Percentiles rank a stretch among this genome's conserved stretches.
phyloP scores from a whole-genome alignment of 352 stramenopile species.

The Globisporangium cystogenes region DNA sequence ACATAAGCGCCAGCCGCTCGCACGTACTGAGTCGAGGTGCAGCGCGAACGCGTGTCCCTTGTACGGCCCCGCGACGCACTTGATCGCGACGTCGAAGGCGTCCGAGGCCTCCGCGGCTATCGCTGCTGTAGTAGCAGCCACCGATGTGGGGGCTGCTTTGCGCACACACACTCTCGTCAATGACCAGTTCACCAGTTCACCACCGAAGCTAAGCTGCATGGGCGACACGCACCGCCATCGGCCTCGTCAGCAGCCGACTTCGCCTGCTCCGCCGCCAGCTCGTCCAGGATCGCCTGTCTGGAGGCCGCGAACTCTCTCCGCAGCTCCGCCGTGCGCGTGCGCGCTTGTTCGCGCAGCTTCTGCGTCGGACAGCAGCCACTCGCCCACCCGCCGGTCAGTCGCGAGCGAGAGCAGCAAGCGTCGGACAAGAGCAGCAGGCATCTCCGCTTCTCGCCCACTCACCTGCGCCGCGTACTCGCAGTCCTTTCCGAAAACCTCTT shows the following conservation, averaged over 20 bases:
- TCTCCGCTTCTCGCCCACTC: not conserved
- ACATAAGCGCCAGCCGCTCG: not conserved
- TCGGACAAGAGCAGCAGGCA: not conserved
- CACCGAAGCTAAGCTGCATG: not conserved
- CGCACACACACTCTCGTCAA: not conserved
- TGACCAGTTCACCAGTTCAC: not conserved
- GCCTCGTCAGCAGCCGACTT: constrained; percentile 28
- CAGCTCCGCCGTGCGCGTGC: constrained; percentile 37
- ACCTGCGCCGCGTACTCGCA: constrained; percentile 17
- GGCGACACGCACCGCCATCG: not conserved
- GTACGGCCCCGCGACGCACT: constrained; percentile 51
- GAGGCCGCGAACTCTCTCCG: constrained; percentile 41
- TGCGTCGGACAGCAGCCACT: constrained; percentile 6
- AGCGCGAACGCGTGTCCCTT: constrained; percentile 53
- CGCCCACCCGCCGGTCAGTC: no score
- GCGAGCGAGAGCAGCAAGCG: no score
- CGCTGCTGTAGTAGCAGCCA: not conserved
- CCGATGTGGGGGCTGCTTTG: not conserved
- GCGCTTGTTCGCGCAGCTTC: constrained; percentile 58
- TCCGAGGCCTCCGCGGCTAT: constrained; percentile 16
- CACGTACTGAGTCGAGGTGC: constrained; percentile 44
- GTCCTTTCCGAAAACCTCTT: constrained; percentile 14
- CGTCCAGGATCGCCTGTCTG: constrained; percentile 49
- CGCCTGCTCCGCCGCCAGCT: constrained; percentile 56
- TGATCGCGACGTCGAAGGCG: constrained; percentile 45